Base-by-base conservation (phyloP, 202 grass and related monocot genomes). In the Tripidium arundinaceum region DNA sequence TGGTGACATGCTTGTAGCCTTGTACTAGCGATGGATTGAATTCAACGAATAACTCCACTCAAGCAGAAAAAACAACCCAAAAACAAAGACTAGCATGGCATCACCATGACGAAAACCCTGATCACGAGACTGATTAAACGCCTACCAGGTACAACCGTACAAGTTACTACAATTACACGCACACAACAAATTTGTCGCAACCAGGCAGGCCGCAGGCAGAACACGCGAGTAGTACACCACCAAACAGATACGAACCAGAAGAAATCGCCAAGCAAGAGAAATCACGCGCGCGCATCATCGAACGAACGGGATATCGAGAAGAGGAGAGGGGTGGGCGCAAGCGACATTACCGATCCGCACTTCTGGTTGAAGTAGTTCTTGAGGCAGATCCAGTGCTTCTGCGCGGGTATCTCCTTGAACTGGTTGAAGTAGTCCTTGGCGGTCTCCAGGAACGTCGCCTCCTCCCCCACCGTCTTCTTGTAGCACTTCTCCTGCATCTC, bases 381-480 rank as follows among this genome's bases (percentile, higher is more conserved):
- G 73, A 97, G 28, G 87, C 87, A 97, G 72, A 77, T 83, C 91
- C 87, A 92, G 83, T 97, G 91, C 65, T 70, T 84, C 26, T 92
- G 75, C 54, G 87, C 82, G 41, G 78, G 25, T 34, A 59, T 83
- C n/a, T 52, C 75, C 58, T 80, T 77, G 77, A 97, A 88, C 83
- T 94, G 89, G 19, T 83, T 87, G 50, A 87, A 40, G 83, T 94
- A 90, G 83, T 92, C 86, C 85, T 79, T 83, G 72, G 80, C 83
- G 85, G 49, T 76, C 42, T 84, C 74, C 61, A 97, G 8, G 68
- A 90, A 65, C 31, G 70, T 55, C 11, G 74, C 85, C 0, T 87
- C 80, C 11, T 87, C 87, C 19, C 79, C 86, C 42, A 77, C 82
- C 78, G 72, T 85, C 83, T 89, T 94, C 74, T 84, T 90, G 89